Evolutionary conservation across 2,329 filamentous ascomycete species (phyloP).

Genomic region (Aspergillus candidus): DNA sequence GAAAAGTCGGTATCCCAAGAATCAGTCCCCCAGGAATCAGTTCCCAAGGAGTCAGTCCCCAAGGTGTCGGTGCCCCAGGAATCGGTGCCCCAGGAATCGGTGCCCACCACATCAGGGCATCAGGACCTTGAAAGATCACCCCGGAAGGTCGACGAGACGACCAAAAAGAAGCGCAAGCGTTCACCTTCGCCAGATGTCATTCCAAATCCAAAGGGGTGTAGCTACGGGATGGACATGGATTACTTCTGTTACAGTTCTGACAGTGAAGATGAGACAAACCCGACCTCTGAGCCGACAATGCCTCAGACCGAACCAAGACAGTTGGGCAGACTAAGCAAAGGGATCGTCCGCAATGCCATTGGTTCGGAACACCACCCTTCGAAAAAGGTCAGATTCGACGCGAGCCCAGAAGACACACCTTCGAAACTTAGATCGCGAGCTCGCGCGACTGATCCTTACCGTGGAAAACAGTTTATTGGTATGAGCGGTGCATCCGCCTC

Average conservation of each 20-base stretch:
- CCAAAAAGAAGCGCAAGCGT: conserved; percentile 35
- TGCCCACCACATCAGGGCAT: too few species aligned
- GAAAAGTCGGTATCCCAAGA: conserved; percentile 2
- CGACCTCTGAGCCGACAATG: conserved; percentile 2
- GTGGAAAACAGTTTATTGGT: conserved; percentile 17
- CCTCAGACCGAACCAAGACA: conserved; percentile 10
- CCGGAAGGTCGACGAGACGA: conserved; percentile 1
- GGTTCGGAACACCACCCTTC: conserved; percentile 16
- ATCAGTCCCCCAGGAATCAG: background rate
- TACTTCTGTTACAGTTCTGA: conserved; percentile 34
- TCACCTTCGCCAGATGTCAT: conserved; percentile 36
- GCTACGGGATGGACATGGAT: conserved; percentile 37
- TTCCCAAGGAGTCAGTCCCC: background rate
- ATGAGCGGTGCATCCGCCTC: conserved; percentile 13
- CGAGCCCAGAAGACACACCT: conserved; percentile 29
- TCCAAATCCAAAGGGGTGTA: conserved; percentile 35
- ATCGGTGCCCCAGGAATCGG: background rate
- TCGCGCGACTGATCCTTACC: conserved; percentile 21
- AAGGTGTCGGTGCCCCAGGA: background rate
- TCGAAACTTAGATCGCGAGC: conserved; percentile 23
- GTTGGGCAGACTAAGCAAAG: conserved; percentile 7
- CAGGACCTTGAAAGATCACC: conserved; percentile 3
- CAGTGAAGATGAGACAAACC: conserved; percentile 23
- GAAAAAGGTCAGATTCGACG: conserved; percentile 31
- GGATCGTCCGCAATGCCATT: conserved; percentile 11